Evolutionary conservation across 768 basidiomycete genomes (phyloP).

Genomic region (Agaricus sinodeliciosus): DNA sequence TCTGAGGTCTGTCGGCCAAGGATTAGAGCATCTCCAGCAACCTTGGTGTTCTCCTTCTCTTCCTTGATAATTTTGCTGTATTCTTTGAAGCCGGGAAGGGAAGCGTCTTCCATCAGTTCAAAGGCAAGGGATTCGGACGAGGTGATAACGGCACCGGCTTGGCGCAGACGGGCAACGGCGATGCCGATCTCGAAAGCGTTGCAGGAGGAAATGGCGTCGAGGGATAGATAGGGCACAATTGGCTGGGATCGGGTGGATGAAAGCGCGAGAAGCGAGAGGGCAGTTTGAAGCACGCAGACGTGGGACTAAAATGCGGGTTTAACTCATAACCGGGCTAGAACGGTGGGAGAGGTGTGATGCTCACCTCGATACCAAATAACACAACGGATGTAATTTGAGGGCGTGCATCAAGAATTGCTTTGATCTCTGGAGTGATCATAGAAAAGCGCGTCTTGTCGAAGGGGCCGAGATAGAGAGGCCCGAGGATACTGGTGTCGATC

Average conservation of each 20-base stretch:
- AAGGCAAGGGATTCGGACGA: conserved; percentile 82
- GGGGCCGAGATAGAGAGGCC: conserved; percentile 49
- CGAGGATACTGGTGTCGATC: conserved; percentile 49
- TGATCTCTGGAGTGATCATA: conserved; percentile 72
- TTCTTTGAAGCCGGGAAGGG: conserved; percentile 58
- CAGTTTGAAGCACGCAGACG: conserved; percentile 83
- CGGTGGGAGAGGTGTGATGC: conserved; percentile 13
- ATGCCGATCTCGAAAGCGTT: conserved; percentile 76
- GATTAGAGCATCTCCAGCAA: conserved; percentile 27
- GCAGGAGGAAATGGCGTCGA: conserved; percentile 76
- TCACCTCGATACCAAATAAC: conserved; percentile 84
- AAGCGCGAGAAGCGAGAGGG: conserved; percentile 53
- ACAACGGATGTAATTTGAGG: conserved; percentile 54
- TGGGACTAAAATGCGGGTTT: conserved; percentile 52
- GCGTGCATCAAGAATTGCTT: conserved; percentile 38
- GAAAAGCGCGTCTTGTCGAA: conserved; percentile 80
- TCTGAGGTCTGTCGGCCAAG: conserved; percentile 11
- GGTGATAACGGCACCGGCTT: conserved; percentile 68
- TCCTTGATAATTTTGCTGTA: conserved; percentile 74
- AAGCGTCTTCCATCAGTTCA: conserved; percentile 65
- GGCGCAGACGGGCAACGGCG: conserved; percentile 63
- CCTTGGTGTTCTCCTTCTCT: conserved; percentile 57
- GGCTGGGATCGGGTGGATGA: conserved; percentile 17
- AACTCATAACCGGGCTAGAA: background rate
- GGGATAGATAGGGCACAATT: conserved; percentile 52